A percentile compares a stretch with the other conserved stretches of the same genome.
Conservation (phyloP, 1,284 basidiomycete species). For the Sporisorium iseilematis-ciliati region DNA sequence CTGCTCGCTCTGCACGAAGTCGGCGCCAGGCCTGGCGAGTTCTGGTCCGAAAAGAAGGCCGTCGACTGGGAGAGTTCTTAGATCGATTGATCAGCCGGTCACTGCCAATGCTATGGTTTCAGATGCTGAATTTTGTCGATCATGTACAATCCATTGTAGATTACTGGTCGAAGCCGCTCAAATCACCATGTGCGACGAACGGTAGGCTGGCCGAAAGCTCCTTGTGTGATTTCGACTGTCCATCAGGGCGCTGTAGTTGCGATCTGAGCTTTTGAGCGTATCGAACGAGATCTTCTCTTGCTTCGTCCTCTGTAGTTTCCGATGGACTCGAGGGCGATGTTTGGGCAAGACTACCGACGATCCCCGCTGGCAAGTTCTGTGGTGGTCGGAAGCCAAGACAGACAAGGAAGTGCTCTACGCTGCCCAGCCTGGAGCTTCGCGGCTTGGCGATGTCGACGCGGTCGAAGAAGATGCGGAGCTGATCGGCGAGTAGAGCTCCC, state of each 20-base stretch:
- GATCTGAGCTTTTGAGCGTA: slow-evolving; percentile 35
- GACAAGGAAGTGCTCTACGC: slow-evolving; percentile 74
- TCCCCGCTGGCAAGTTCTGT: slow-evolving; percentile 22
- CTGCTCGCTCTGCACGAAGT: slow-evolving; percentile 54
- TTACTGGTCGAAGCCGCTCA: slow-evolving; percentile 44
- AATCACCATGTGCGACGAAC: slow-evolving; percentile 44
- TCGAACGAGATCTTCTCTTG: slow-evolving; percentile 29
- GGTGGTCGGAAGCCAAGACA: slow-evolving; percentile 71
- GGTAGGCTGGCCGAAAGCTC: slow-evolving; percentile 34
- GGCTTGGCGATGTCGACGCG: slow-evolving; percentile 70
- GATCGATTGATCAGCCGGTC: neutral
- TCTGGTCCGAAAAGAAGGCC: slow-evolving; percentile 42
- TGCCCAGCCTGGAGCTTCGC: slow-evolving; percentile 60
- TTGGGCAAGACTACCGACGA: slow-evolving; percentile 22
- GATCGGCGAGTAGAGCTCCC: slow-evolving; percentile 49
- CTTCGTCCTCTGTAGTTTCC: slow-evolving; percentile 15
- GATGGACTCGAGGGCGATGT: too few species aligned
- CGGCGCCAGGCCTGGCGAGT: slow-evolving; percentile 48
- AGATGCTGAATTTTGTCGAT: neutral
- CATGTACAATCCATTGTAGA: neutral
- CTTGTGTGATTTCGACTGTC: slow-evolving; percentile 6
- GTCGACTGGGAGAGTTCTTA: slow-evolving; percentile 27
- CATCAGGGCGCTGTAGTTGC: slow-evolving; percentile 21
- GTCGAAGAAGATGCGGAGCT: slow-evolving; percentile 71
- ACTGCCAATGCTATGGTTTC: neutral